Base-by-base conservation (phyloP, 1,139 yeast species). In the Sugiyamaella pinicola region DNA sequence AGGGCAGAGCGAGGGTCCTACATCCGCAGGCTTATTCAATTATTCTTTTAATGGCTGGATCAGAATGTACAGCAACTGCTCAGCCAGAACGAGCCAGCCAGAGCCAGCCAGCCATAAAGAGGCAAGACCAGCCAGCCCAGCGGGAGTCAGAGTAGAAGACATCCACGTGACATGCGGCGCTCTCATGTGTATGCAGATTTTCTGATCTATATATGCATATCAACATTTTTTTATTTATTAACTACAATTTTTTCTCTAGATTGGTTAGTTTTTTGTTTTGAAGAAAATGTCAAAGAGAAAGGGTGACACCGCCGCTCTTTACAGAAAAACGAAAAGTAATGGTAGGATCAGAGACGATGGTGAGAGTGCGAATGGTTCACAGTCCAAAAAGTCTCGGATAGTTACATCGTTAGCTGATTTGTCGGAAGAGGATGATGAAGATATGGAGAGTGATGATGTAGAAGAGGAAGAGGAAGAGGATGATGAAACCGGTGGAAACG, bases 401-500 rank as follows among this genome's bases (percentile, higher is more conserved):
- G 37, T 49, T 3, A 10, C 44, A 5, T 46, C 53, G 8, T 48
- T 53, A 19, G 47, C 52, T 4, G 53, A 49, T 28, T 40, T 47
- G 17, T 47, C 50, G 12, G 38, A 33, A 22, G 45, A 50, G 9
- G 53, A 43, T 51, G 47, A 51, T n/a, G 50, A 47, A 10, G 56
- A 43, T 4, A 31, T 31, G 33, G 40, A 28, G 15, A 54, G 42
- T 22, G 45, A 26, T 52, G 52, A 41, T 13, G 57, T 29, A 9
- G 53, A 61, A 45, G 55, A 51, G 10, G 58, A 53, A n/a, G 60
- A 47, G 4, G 56, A 54, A 12, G 44, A 55, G 31, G 58, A 61
- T 21, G 55, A 48, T 35, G 51, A 44, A 6, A 53, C 49, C 10
- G 55, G 49, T 13, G 56, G 54, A 18, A 54, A 49, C 9, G 57